Evolutionary conservation across 2,329 filamentous ascomycete species (phyloP).

Genomic region (Pyricularia grisea): DNA sequence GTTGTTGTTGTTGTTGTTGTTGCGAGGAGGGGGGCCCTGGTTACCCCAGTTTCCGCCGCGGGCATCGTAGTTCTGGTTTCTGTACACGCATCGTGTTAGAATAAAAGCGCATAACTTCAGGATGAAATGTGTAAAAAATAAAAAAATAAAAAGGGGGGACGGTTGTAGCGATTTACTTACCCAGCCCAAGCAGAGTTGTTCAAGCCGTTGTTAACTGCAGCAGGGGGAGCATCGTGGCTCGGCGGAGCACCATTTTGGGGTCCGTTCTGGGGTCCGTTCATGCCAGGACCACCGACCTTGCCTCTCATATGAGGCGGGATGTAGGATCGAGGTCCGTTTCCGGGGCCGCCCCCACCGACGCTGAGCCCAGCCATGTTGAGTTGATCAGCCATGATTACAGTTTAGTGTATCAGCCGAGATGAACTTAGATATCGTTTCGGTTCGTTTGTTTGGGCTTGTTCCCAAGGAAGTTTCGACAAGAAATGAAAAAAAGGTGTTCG

Average conservation of each 20-base stretch:
- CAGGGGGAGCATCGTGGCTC: conserved; percentile 25
- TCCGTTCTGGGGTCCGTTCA: conserved; percentile 17
- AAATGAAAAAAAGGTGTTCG: background rate
- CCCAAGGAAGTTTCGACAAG: background rate
- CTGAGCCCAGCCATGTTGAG: conserved; percentile 72
- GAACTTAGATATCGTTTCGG: background rate
- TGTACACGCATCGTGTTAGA: background rate
- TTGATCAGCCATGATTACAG: conserved; percentile 66
- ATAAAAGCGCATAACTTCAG: background rate
- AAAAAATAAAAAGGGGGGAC: too few species aligned
- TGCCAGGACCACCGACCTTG: conserved; percentile 30
- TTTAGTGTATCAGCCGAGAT: conserved; percentile 3
- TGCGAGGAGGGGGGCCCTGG: conserved; percentile 11
- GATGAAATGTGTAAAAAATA: background rate
- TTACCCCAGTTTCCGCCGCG: conserved; percentile 17
- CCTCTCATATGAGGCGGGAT: conserved; percentile 77
- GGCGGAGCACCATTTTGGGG: conserved; percentile 17
- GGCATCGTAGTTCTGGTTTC: conserved; percentile 32
- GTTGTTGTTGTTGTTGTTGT: conserved; percentile 12
- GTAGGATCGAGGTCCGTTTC: conserved; percentile 53
- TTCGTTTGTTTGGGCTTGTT: background rate
- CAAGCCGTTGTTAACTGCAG: conserved; percentile 34
- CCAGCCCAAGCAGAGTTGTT: conserved; percentile 57
- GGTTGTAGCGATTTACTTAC: conserved; percentile 29
- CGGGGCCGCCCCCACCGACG: conserved; percentile 35